Percentiles rank a stretch among this genome's conserved stretches.
Evolutionary conservation across 257 asterid species (phyloP).

Genomic region (Jacaranda mimosifolia): DNA sequence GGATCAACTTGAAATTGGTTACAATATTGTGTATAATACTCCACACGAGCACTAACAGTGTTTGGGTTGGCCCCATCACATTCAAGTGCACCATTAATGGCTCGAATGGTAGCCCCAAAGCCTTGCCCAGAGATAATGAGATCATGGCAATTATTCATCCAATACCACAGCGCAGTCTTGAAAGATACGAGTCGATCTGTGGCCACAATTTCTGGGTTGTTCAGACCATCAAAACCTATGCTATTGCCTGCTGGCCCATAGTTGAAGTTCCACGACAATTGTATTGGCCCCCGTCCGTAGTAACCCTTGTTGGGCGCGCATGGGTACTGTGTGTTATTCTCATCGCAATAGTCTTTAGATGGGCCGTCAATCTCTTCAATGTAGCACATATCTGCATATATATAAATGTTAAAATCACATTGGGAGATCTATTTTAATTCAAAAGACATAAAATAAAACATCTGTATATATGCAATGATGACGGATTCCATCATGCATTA

Average conservation of each 20-base stretch:
- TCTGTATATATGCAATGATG: no score
- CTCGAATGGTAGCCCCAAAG: constrained; percentile 60
- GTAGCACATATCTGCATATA: constrained; percentile 48
- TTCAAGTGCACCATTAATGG: constrained; percentile 51
- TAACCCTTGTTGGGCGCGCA: constrained; percentile 46
- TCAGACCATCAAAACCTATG: constrained; percentile 57
- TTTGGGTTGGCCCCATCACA: constrained; percentile 51
- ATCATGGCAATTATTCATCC: constrained; percentile 63
- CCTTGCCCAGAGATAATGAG: constrained; percentile 52
- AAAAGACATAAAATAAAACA: no score
- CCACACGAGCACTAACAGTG: constrained; percentile 51
- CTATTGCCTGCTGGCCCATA: constrained; percentile 61
- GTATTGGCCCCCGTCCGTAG: constrained; percentile 63
- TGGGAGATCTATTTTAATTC: not conserved
- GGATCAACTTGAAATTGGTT: constrained; percentile 50
- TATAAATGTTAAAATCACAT: not conserved
- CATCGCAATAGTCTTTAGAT: constrained; percentile 53
- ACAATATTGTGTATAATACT: constrained; percentile 49
- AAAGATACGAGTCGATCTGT: constrained; percentile 47
- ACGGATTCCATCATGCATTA: no score
- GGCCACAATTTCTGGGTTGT: constrained; percentile 56
- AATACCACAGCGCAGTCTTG: constrained; percentile 57
- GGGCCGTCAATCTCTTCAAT: constrained; percentile 54
- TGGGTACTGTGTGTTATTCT: constrained; percentile 48
- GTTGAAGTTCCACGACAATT: constrained; percentile 64